Conservation (phyloP, 2,329 filamentous ascomycete genomes). For the Penicillium hesseltinei region DNA sequence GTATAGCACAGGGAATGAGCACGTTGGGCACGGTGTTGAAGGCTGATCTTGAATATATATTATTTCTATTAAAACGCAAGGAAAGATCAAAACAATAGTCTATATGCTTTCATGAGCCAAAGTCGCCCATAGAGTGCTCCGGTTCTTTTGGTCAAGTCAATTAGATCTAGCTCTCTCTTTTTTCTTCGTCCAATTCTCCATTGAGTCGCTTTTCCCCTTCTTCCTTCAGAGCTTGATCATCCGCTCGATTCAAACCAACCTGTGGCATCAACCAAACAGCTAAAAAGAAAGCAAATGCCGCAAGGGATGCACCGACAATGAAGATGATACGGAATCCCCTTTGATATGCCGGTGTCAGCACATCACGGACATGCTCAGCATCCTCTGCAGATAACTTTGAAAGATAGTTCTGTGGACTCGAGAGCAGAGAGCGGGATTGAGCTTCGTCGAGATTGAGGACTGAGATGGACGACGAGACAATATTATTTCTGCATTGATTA, state of each 20-base stretch:
- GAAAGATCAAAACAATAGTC: no score
- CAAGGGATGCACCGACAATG: slow-evolving; percentile 37
- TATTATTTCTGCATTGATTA: slow-evolving; percentile 28
- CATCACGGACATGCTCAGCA: slow-evolving; percentile 26
- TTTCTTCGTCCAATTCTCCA: slow-evolving; percentile 19
- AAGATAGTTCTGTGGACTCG: slow-evolving; percentile 32
- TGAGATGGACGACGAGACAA: slow-evolving; percentile 27
- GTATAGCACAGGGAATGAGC: no score
- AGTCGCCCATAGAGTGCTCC: no score
- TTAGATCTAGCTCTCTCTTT: background rate
- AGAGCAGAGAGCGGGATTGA: slow-evolving; percentile 28
- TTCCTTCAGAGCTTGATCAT: slow-evolving; percentile 33
- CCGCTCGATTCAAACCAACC: slow-evolving; percentile 26
- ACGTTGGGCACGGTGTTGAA: no score
- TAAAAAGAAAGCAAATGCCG: slow-evolving; percentile 36
- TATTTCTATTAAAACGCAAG: no score
- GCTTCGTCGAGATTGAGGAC: slow-evolving; percentile 23
- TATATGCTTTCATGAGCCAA: no score
- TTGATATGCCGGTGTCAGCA: slow-evolving; percentile 38
- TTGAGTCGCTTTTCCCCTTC: slow-evolving; percentile 26
- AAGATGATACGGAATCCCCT: slow-evolving; percentile 44
- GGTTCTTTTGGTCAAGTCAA: background rate
- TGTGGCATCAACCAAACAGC: slow-evolving; percentile 41
- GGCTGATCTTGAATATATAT: no score
- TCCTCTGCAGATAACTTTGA: slow-evolving; percentile 25